Evolutionary conservation across 345 rosid species (phyloP).

Genomic region (Physaria fendleri): DNA sequence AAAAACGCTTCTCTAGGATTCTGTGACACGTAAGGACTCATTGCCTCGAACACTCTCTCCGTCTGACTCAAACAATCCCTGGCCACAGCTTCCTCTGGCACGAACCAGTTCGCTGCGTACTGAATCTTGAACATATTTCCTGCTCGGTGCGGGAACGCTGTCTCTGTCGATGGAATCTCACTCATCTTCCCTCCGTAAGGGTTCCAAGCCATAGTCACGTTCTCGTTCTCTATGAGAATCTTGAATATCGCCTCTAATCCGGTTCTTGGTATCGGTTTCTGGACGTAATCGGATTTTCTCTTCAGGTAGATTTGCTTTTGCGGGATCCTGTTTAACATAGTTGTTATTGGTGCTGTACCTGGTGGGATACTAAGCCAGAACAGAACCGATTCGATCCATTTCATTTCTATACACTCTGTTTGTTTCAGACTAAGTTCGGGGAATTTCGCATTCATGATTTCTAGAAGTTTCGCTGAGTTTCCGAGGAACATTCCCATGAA

Average conservation of each 20-base stretch:
- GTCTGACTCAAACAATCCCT: constrained; percentile 17
- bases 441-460: constrained; percentile 17
- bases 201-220: constrained; percentile 32
- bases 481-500: too few relatives aligned
- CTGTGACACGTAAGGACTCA: constrained; percentile 51
- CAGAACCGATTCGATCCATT: constrained; percentile 41
- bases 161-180: constrained; percentile 35
- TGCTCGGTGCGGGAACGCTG: constrained; percentile 48
- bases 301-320: constrained; percentile 31
- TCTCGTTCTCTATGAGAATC: constrained; percentile 34
- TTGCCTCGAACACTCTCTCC: constrained; percentile 34
- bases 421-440: constrained; percentile 33
- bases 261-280: constrained; percentile 31
- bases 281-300: constrained; percentile 66
- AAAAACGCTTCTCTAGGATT: constrained; percentile 48
- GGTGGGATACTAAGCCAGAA: constrained; percentile 30
- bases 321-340: constrained; percentile 27
- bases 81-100: constrained; percentile 26
- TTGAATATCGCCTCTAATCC: constrained; percentile 36
- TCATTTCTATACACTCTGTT: constrained; percentile 37
- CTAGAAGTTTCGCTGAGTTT: constrained; percentile 23
- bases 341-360: constrained; percentile 25
- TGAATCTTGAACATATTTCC: constrained; percentile 53
- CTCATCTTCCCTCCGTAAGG: constrained; percentile 67
- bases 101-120: constrained; percentile 40